A percentile compares a stretch with the other conserved stretches of the same genome.
Evolutionary conservation across 164 flowering plant genomes (phyloP).

Genomic region (Chimonanthus praecox): DNA sequence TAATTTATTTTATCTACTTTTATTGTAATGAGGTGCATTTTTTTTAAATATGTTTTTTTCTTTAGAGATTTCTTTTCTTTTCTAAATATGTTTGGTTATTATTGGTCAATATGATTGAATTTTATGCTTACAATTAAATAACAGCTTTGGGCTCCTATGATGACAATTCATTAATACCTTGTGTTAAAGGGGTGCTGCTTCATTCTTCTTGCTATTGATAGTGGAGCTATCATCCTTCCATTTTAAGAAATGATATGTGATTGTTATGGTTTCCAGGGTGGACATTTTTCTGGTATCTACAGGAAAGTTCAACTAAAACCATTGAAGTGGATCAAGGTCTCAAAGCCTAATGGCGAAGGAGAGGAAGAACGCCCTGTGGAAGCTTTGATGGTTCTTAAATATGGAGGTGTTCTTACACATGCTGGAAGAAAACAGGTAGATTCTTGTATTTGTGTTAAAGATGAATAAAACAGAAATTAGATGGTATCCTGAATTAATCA

Average conservation of each 20-base stretch:
- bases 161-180: background rate
- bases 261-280: conserved; percentile 55
- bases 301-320: conserved; percentile 98
- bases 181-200: no score
- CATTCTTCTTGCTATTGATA: no score
- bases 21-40: no score
- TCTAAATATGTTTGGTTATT: no score
- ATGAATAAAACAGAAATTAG: no score
- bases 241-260: background rate
- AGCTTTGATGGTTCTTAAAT: conserved; percentile 98
- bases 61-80: no score
- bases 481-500: no score
- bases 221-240: background rate
- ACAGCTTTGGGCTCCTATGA: background rate
- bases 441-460: background rate
- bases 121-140: no score
- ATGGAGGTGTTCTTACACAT: conserved; percentile 99
- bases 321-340: conserved; percentile 81
- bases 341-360: conserved; percentile 72
- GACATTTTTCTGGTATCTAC: conserved; percentile 97
- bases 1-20: no score
- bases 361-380: conserved; percentile 96
- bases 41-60: no score
- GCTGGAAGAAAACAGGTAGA: conserved; percentile 99
- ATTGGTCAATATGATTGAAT: no score